Base-by-base conservation (phyloP, 345 rosid species). In the Boechera divaricarpa region DNA sequence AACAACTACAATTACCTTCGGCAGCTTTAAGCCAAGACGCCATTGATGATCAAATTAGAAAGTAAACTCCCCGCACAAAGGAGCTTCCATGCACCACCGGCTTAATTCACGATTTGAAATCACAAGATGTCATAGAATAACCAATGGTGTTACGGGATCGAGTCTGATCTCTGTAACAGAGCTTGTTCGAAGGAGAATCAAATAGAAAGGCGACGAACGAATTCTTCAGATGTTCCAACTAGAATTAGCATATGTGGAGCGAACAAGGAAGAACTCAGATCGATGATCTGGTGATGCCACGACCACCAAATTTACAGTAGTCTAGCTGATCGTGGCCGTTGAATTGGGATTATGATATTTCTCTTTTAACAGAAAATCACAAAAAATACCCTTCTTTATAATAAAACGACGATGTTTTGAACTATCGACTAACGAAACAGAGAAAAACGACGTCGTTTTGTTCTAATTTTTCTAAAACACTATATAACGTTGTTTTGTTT, bases 11-110 rank as follows among this genome's bases (percentile, higher is more conserved):
- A 41, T 84, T 54, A 94, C 98, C 98, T 94, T 94, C 98, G 32
- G 99, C 99, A 62, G 90, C 98, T 84, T 92, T 95, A 61, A 95
- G 92, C 99, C 99, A 95, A 74, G 92, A 86, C 75, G 97, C 93
- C 98, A 95, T 95, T 74, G 77, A 69, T 70, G 75, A 68, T 69
- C 66, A 35, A 70, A 63, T 15, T 68, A 63, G 36, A 58, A 60
- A 59, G 66, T 39, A 54, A 54, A 55, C 51, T 67, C 33, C 12
- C 71, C 76, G 77, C 80, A 44, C 49, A 57, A 56, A 41, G 66
- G 67, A 79, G 84, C 79, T 79, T 75, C 89, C 89, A 86, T 83
- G 78, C 82, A 84, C 74, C 69, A 47, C 66, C 58, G 66, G 67
- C 32, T 13, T 13, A 41, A 29, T 75, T 78, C 73, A 28, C 33